Evolutionary conservation across 208 protist species (phyloP).

Genomic region (Leishmania tarentolae): DNA sequence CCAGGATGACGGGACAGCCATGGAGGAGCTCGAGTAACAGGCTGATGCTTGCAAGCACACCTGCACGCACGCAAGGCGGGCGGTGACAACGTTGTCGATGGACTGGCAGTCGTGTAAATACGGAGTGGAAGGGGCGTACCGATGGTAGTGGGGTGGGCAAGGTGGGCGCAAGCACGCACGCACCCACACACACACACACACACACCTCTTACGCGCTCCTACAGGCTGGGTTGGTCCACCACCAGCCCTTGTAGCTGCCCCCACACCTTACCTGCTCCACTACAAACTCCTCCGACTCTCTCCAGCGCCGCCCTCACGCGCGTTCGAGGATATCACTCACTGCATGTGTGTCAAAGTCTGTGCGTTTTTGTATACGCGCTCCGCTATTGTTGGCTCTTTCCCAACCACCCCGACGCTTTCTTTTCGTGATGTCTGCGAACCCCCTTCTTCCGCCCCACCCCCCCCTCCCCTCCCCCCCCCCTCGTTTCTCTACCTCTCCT

Average conservation of each 20-base stretch:
- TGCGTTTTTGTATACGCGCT: slow-evolving; percentile 2
- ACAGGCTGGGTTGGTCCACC: no score
- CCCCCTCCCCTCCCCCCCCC: background rate
- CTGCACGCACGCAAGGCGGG: background rate
- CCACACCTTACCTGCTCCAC: background rate
- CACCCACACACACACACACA: slow-evolving; percentile 1
- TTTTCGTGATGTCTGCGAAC: background rate
- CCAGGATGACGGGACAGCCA: slow-evolving; percentile 80
- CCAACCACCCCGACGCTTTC: background rate
- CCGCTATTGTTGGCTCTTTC: background rate
- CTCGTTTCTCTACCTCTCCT: background rate
- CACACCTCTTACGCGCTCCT: background rate
- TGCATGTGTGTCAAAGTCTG: slow-evolving; percentile 1
- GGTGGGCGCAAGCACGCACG: background rate
- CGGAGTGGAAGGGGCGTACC: background rate
- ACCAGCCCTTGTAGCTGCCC: no score
- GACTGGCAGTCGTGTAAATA: background rate
- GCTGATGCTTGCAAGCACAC: background rate
- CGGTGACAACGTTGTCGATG: background rate
- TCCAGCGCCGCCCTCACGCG: background rate
- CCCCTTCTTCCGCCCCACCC: background rate
- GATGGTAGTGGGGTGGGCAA: background rate
- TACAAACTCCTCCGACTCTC: slow-evolving; percentile 8
- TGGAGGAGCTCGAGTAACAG: slow-evolving; percentile 89
- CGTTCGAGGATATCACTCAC: background rate